Evolutionary conservation across 169 alveolate species (phyloP), one percentile per base, ranked within the genome.

Genomic region (Eimeria tenella): DNA sequence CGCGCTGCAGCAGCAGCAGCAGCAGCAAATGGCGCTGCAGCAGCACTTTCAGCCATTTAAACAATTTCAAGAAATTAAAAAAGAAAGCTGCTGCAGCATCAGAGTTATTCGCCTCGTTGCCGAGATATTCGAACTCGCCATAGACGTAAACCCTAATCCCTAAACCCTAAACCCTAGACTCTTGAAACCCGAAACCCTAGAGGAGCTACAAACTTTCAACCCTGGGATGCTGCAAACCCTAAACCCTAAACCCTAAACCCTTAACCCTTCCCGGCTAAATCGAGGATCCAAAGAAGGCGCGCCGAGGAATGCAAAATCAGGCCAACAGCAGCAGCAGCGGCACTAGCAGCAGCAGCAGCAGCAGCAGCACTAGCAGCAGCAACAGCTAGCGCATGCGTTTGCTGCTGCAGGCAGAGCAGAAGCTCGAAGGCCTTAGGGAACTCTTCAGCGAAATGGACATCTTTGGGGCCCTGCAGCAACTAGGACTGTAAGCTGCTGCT

Each of bases 181-280:
- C 77, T 68, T 5, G 31, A 63, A 68, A 74, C 84, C 60, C 84
- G 8, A 74, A 74, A 74, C 68, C 11, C 11, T 11, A 56, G 65
- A 56, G 7, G n/a, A n/a, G n/a, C n/a, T n/a, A n/a, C n/a, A n/a
- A n/a, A n/a, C n/a, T n/a, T n/a, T n/a, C n/a, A n/a, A n/a, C n/a
- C n/a, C n/a, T n/a, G n/a, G n/a, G 25, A 5, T 9, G 9, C 52
- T 5, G 8, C 21, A 21, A n/a, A 9, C 77, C 52, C 68, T 58
- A 58, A 58, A 42, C 84, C 84, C 84, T 74, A 25, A 74, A 74
- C 84, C 84, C 84, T 74, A 25, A 74, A 74, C 84, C 62, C 84
- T 74, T 1, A 25, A 74, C 84, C 84, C 58, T 25, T 8, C 60
- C 15, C 23, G 3, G 21, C 62, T n/a, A 23, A 23, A 31, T 0